phyloP scores from a whole-genome alignment of 164 flowering plant species.

The Kingdonia uniflora region DNA sequence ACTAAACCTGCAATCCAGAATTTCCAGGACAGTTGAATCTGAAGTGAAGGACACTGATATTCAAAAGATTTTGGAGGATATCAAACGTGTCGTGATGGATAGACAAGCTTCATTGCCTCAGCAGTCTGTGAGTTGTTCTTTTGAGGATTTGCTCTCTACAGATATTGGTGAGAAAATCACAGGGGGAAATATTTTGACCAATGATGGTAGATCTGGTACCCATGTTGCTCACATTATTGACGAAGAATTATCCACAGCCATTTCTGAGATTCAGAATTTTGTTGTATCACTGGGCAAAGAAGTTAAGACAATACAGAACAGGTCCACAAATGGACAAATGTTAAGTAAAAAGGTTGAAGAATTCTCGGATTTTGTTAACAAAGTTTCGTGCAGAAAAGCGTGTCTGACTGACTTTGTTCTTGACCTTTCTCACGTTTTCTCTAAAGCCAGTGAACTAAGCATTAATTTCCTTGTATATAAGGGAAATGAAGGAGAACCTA shows the following conservation, averaged over 20 bases:
- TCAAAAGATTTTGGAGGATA: conserved; percentile 35
- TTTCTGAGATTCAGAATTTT: conserved; percentile 65
- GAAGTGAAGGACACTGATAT: conserved; percentile 18
- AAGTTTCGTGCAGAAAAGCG: conserved; percentile 24
- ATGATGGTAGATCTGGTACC: conserved; percentile 10
- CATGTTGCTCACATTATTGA: conserved; percentile 8
- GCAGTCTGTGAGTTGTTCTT: conserved; percentile 13
- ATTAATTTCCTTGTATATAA: conserved; percentile 43
- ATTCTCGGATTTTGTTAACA: conserved; percentile 40
- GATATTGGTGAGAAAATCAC: conserved; percentile 7
- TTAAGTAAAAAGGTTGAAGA: conserved; percentile 35
- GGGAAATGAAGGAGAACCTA: conserved; percentile 40
- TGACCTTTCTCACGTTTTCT: conserved; percentile 58
- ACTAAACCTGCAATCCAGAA: conserved; percentile 16
- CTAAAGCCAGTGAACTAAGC: conserved; percentile 41
- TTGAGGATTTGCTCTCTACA: conserved; percentile 25
- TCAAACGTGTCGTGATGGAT: conserved; percentile 40
- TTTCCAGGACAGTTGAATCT: conserved; percentile 20
- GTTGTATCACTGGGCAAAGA: conserved; percentile 63
- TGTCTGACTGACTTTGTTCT: conserved; percentile 47
- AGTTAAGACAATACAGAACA: conserved; percentile 29
- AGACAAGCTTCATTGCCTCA: conserved; percentile 26
- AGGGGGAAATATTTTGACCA: conserved; percentile 18
- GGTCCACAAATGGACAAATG: conserved; percentile 27
- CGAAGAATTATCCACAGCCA: conserved; percentile 36